Percentiles rank a stretch among this genome's conserved stretches.
phyloP scores from a whole-genome alignment of 2,329 filamentous ascomycete species.

The Colletotrichum lupini region DNA sequence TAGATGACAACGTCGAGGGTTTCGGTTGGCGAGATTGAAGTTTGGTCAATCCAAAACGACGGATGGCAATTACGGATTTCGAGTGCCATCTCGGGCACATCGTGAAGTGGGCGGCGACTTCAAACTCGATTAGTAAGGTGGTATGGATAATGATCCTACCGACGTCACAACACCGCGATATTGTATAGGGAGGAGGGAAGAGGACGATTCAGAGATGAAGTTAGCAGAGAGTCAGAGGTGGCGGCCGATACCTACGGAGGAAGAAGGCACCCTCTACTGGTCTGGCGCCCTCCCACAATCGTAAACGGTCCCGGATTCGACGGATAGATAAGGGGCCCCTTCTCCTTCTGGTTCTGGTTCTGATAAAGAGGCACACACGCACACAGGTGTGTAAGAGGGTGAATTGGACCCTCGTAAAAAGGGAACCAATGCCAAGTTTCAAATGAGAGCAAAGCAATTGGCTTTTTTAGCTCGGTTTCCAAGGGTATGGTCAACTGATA shows the following conservation, averaged over 20 bases:
- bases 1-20: not conserved
- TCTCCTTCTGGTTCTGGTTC: not conserved
- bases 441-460: not conserved
- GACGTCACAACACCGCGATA: not conserved
- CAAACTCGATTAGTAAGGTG: not conserved
- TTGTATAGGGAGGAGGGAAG: not conserved
- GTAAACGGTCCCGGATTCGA: not conserved
- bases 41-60: not conserved
- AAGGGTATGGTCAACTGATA: slow-evolving; percentile 17
- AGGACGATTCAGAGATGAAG: not conserved
- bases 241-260: not conserved
- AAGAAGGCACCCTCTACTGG: not conserved
- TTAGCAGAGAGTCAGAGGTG: not conserved
- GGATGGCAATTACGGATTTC: not conserved
- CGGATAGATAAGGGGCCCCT: not conserved
- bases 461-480: not conserved
- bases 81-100: not conserved
- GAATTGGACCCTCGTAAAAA: not conserved
- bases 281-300: not conserved
- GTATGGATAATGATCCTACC: too few relatives aligned
- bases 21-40: not conserved
- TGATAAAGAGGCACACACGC: not conserved
- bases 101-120: not conserved
- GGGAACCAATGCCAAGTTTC: not conserved
- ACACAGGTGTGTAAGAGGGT: not conserved